Percentiles rank a stretch among this genome's conserved stretches.
Evolutionary conservation across 352 stramenopile species (phyloP).

Genomic region (Phytophthora sp.): DNA sequence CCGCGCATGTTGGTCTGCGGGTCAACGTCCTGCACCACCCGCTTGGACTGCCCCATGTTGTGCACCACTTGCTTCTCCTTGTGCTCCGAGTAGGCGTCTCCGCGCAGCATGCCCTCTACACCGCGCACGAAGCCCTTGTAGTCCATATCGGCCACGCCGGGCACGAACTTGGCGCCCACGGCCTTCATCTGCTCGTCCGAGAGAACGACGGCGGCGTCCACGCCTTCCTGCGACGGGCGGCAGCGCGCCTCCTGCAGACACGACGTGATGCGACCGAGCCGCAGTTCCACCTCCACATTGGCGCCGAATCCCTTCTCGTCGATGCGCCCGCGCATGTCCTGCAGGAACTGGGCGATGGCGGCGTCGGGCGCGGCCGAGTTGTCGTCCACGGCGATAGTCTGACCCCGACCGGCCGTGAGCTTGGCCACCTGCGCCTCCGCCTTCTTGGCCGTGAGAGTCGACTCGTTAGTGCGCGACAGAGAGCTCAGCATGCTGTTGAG

Average conservation of each 20-base stretch:
- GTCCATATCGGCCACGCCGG: slow-evolving; percentile 72
- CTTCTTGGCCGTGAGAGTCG: slow-evolving; percentile 68
- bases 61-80: slow-evolving; percentile 83
- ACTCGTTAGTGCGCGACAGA: slow-evolving; percentile 80
- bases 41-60: slow-evolving; percentile 79
- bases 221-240: slow-evolving; percentile 68
- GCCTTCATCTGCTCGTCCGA: slow-evolving; percentile 79
- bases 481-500: slow-evolving; percentile 79
- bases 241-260: slow-evolving; percentile 77
- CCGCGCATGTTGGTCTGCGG: slow-evolving; percentile 54
- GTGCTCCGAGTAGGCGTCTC: slow-evolving; percentile 75
- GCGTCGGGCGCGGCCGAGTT: slow-evolving; percentile 69
- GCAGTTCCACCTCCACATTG: slow-evolving; percentile 85
- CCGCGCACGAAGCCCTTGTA: slow-evolving; percentile 72
- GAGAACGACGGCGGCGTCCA: slow-evolving; percentile 78
- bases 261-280: slow-evolving; percentile 83
- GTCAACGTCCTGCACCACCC: slow-evolving; percentile 80
- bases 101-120: slow-evolving; percentile 71
- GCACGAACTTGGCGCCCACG: slow-evolving; percentile 81
- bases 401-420: slow-evolving; percentile 71
- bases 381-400: slow-evolving; percentile 77
- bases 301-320: slow-evolving; percentile 81
- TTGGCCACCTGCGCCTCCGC: slow-evolving; percentile 79
- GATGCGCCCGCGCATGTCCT: slow-evolving; percentile 77
- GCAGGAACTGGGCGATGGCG: slow-evolving; percentile 83